Evolutionary conservation across 2,329 filamentous ascomycete genomes (phyloP), one percentile per base, ranked within the genome.

Genomic region (Neofusicoccum kwambonambiense): DNA sequence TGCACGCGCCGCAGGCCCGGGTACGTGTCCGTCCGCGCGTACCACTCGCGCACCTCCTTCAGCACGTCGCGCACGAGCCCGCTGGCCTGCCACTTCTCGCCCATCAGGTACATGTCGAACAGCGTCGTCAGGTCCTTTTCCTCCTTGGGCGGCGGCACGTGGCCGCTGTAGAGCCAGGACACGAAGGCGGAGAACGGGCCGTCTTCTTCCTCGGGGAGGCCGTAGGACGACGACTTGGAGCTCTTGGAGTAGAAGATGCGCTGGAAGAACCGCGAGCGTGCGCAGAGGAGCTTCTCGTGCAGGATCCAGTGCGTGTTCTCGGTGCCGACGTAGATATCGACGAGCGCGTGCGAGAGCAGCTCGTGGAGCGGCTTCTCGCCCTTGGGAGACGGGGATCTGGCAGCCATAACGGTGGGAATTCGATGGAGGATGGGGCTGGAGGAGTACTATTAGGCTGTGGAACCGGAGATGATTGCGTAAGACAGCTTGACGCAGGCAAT

Each of bases 41-140:
- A 85, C 75, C 77, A 85, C 44, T 78, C 76, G 45, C 83, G 75
- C 19, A 84, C 81, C 0, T 78, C 76, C 62, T 83, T 80, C 58
- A 85, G 77, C 13, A 83, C 79, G 62, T 84, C 82, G 15, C 78
- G 70, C 41, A 80, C 75, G 15, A 86, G 74, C n/a, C 72, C 73
- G 2, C 78, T 74, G 66, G 84, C 84, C 67, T 80, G 75, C 75
- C 83, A 82, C 67, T 83, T 84, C 73, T 84, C 81, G 37, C 79
- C 78, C 77, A 85, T 82, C 51, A 85, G 78, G 72, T 85, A 85
- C 39, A 86, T 76, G 64, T 85, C 83, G 68, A 84, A 81, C n/a
- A 84, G 75, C 0, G 76, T 71, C 15, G 77, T 78, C 3, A 86
- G 76, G 65, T 85, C 83, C 41, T 81, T 77, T 71, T 86, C 83